Base-by-base conservation (phyloP, 164 flowering plant species). In the Piper betle region DNA sequence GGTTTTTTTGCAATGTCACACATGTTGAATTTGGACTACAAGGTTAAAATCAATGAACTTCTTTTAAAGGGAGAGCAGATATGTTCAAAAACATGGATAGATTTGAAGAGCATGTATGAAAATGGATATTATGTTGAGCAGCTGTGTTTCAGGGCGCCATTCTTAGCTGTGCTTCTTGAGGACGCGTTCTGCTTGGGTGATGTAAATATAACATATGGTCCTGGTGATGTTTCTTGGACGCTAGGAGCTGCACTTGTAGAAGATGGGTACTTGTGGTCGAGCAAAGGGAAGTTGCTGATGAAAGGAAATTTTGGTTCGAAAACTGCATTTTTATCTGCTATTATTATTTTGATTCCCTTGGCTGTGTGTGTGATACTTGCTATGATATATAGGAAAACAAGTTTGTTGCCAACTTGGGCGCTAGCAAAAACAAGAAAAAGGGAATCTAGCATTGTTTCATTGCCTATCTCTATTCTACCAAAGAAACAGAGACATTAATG, bases 211-310 rank as follows among this genome's bases (percentile, higher is more conserved):
- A 54, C 66, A n/a, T 83, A 83, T 73, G 90, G 90, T 53, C 85
- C 85, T 17, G 80, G 73, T 50, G 81, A 82, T 64, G 66, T 84
- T 69, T 79, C 85, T 53, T 84, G 85, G 90, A 81, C 90, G 8
- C 59, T 80, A 66, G 86, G 90, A 67, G 90, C 88, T 62, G 81
- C 85, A 40, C 59, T 87, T 33, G 68, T 74, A 38, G 88, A 81
- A 75, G 85, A 81, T 37, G 70, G 75, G 53, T 65, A 68, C 53
- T 64, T 67, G 17, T 69, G 77, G 82, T 62, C 11, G 46, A 71
- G 60, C 52, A 59, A 52, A 52, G 39, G 53, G 37, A 11, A 15
- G 18, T 52, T 52, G 54, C 54, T 52, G 54, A 52, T 52, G 18
- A 52, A 4, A 15, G 16, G 16, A 25, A 20, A 25, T 15, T 57